phyloP scores from a whole-genome alignment of 208 protist species.

The Wallacemonas sp. region DNA sequence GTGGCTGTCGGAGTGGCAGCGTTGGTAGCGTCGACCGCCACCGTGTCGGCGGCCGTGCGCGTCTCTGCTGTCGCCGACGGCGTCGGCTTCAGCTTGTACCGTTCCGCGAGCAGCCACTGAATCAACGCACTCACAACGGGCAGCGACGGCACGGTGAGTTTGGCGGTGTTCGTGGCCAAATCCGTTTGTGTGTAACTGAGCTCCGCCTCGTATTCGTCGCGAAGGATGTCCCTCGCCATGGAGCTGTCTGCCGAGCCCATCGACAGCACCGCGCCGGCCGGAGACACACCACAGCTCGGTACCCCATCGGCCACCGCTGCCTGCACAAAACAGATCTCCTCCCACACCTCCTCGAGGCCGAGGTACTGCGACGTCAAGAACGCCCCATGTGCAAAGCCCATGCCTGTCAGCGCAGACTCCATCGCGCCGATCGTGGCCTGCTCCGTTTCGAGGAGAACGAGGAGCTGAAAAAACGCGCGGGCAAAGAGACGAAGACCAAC shows the following conservation, averaged over 20 bases:
- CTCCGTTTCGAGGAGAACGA: constrained; percentile 13
- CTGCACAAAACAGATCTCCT: constrained; percentile 16
- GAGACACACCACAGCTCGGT: no score
- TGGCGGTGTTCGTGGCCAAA: no score
- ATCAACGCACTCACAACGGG: constrained; percentile 5
- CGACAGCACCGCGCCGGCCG: no score
- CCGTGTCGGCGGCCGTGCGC: no score
- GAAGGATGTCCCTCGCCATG: no score
- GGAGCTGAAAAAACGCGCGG: constrained; percentile 9
- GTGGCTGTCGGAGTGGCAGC: no score
- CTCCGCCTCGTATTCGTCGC: no score
- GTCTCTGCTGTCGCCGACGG: background rate
- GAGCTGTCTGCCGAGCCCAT: no score
- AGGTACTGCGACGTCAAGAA: constrained; percentile 10
- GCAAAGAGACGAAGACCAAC: constrained; percentile 18
- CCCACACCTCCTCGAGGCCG: constrained; percentile 11
- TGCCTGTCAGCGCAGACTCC: background rate
- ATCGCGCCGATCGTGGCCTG: background rate
- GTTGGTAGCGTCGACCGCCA: no score
- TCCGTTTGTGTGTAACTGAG: no score
- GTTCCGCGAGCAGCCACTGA: background rate
- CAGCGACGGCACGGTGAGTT: background rate
- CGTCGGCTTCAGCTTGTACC: background rate
- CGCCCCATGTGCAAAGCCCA: constrained; percentile 11
- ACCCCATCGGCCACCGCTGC: background rate